phyloP scores from a whole-genome alignment of 257 asterid genomes.

The Perilla frutescens region DNA sequence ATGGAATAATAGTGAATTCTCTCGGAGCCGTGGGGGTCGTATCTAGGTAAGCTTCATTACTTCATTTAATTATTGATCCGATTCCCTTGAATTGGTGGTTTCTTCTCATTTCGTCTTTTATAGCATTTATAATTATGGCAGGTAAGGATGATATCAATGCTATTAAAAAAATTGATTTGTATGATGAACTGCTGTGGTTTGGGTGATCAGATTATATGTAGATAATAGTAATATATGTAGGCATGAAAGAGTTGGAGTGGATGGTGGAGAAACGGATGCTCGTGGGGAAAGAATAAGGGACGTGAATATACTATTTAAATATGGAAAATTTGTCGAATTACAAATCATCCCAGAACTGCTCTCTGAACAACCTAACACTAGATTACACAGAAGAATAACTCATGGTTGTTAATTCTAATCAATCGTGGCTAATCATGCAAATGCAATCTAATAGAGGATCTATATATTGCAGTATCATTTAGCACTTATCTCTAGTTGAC shows the following conservation, averaged over 20 bases:
- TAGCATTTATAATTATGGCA: neutral
- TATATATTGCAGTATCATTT: neutral
- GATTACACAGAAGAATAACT: neutral
- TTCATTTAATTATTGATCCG: slow-evolving; percentile 9
- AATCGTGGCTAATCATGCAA: neutral
- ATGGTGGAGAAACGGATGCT: neutral
- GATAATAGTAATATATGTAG: neutral
- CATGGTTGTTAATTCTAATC: neutral
- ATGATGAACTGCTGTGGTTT: neutral
- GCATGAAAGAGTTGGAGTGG: neutral
- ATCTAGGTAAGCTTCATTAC: slow-evolving; percentile 56
- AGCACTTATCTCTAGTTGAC: neutral
- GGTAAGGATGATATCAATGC: neutral
- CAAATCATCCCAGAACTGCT: neutral
- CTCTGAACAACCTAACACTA: neutral
- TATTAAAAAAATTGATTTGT: neutral
- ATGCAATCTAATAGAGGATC: neutral
- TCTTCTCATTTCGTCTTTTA: slow-evolving; percentile 20
- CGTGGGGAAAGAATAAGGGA: neutral
- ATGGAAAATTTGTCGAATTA: neutral
- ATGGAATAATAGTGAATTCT: slow-evolving; percentile 79
- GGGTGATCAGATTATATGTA: neutral
- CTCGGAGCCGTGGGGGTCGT: slow-evolving; percentile 62
- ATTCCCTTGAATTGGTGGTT: slow-evolving; percentile 6
- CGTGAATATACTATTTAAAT: too few species aligned